Evolutionary conservation across 2,329 filamentous ascomycete species (phyloP), one percentile per base, ranked within the genome.

Genomic region (Cladosporium austrohemisphaericum): DNA sequence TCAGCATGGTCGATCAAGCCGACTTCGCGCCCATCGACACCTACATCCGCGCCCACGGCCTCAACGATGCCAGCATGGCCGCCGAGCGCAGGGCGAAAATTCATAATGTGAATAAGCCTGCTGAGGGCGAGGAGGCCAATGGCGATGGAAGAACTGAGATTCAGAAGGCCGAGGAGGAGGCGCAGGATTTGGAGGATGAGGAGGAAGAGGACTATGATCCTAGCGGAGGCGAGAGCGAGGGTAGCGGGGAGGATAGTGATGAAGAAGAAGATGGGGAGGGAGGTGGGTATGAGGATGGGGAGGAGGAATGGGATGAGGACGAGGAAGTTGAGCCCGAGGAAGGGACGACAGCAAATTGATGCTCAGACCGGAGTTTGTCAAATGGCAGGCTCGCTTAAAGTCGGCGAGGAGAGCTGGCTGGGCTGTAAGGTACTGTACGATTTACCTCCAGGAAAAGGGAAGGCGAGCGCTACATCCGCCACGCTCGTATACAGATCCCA

Each of bases 1-100:
- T 84, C 56, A 76, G 75, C 33, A 84, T 84, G 81, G 69, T 85
- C 33, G 81, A 85, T 55, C 81, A 84, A 58, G 77, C 75, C 7
- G 78, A 84, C 59, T 84, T 77, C 56, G 69, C 73, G 0, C 80
- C 79, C 13, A 84, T 85, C 40, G 80, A 84, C 54, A 70, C 71
- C 4, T 85, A 84, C 54, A 72, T 84, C 51, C 81, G 81, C 62
- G 71, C 73, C 23, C 80, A 84, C 58, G 71, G 74, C 5, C 66
- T 85, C 25, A 80, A 84, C 48, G 81, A 85, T 59, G 78, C 80
- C 2, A 82, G 78, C 59, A 71, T 85, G 66, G 81, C 81, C 1
- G 80, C 78, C 20, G 72, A 75, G 25, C 67, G 81, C 29, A 71
- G 78, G 20, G 81, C 81, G 5, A 83, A 82, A 69, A 76, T 73